phyloP scores from a whole-genome alignment of 371 early-diverging fungal genomes.

The Coemansia sp. region DNA sequence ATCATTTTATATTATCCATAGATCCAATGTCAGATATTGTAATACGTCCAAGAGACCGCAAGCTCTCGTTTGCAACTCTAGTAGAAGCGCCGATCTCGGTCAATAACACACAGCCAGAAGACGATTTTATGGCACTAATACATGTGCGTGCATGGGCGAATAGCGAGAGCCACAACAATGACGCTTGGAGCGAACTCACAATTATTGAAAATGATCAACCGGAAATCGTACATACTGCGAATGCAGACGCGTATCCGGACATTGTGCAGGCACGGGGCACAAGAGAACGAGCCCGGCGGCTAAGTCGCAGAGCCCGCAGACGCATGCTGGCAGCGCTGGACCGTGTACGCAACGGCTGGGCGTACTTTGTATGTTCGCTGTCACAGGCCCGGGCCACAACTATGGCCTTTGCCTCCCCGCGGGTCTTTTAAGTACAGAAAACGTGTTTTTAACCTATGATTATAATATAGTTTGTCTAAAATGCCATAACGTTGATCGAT shows the following conservation, averaged over 20 bases:
- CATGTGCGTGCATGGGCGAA: not conserved
- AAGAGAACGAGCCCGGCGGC: not conserved
- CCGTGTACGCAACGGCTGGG: constrained; percentile 25
- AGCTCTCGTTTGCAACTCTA: not conserved
- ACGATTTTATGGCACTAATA: not conserved
- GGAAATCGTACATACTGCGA: not conserved
- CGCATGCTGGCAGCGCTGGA: constrained; percentile 9
- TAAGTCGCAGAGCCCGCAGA: constrained; percentile 10
- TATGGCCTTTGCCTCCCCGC: not conserved
- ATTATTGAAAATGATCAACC: not conserved
- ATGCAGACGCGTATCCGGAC: not conserved
- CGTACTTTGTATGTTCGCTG: not conserved
- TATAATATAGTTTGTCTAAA: too few species aligned
- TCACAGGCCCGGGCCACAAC: not conserved
- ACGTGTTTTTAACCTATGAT: too few species aligned
- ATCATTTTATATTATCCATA: not conserved
- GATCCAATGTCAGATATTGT: not conserved
- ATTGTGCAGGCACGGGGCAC: not conserved
- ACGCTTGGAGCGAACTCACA: not conserved
- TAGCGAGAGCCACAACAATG: not conserved
- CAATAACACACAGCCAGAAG: not conserved
- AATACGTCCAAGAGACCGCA: not conserved
- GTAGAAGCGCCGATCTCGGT: not conserved
- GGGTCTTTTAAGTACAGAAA: not conserved
- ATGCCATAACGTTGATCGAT: too few species aligned